phyloP scores from a whole-genome alignment of 768 basidiomycete species.

The Pleurotus ostreatus region DNA sequence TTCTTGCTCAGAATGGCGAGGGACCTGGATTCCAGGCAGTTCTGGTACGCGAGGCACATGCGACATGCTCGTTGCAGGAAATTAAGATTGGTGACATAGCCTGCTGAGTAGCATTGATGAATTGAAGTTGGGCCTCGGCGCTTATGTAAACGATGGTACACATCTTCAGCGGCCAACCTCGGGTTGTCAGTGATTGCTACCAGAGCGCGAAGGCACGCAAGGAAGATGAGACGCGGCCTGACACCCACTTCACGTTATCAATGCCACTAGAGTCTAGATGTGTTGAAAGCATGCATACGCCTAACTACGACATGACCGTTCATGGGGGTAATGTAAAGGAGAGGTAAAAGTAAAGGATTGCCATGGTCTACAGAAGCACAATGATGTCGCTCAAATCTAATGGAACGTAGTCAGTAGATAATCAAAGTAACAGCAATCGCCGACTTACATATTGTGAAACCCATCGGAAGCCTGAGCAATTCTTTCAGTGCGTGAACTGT shows the following conservation, averaged over 20 bases:
- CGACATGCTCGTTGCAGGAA: neutral
- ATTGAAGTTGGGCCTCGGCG: no score
- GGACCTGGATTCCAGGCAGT: slow-evolving; percentile 62
- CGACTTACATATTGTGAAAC: slow-evolving; percentile 89
- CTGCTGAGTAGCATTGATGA: no score
- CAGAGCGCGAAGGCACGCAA: no score
- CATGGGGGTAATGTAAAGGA: slow-evolving; percentile 3
- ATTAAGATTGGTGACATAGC: no score
- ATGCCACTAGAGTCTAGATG: neutral
- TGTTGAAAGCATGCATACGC: slow-evolving; percentile 2
- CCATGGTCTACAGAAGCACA: slow-evolving; percentile 11
- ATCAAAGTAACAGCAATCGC: neutral
- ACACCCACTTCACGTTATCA: no score
- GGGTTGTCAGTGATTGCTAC: no score
- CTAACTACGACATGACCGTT: slow-evolving; percentile 6
- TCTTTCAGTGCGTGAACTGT: slow-evolving; percentile 2
- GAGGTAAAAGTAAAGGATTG: neutral
- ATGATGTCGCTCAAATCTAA: neutral
- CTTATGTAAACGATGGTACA: no score
- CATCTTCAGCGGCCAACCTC: no score
- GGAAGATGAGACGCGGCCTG: no score
- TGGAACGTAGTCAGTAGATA: neutral
- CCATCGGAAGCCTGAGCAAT: slow-evolving; percentile 82
- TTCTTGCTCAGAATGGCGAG: slow-evolving; percentile 55
- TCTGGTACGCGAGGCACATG: slow-evolving; percentile 46